These are phyloP conservation scores for Neonectria ditissima DNA, from an alignment of 2,329 filamentous ascomycete genomes.

Conservation along the genomic window DNA sequence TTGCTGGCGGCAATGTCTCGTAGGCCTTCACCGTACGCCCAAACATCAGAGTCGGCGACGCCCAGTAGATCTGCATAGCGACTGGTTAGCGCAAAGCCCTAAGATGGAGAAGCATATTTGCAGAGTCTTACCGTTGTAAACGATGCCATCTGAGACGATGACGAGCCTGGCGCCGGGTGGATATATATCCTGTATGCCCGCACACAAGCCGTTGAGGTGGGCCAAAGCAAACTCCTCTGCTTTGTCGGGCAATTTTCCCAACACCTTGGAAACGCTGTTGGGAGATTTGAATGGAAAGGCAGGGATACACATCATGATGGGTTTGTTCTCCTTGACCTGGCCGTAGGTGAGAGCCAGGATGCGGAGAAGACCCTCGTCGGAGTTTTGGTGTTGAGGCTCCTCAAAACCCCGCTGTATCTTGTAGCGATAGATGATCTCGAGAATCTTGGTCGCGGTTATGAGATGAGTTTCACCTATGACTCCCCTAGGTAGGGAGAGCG, in stretches of 20 bases:
- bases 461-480: slow-evolving; percentile 45
- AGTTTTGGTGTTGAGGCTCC: slow-evolving; percentile 35
- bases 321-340: slow-evolving; percentile 50
- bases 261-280: slow-evolving; percentile 49
- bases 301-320: slow-evolving; percentile 61
- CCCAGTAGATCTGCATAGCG: slow-evolving; percentile 59
- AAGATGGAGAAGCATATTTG: neutral
- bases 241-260: slow-evolving; percentile 64
- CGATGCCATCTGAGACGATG: slow-evolving; percentile 67
- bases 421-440: slow-evolving; percentile 55
- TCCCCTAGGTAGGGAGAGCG: slow-evolving; percentile 17
- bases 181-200: slow-evolving; percentile 60
- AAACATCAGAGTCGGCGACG: slow-evolving; percentile 62
- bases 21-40: slow-evolving; percentile 63
- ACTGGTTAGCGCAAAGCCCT: accelerated
- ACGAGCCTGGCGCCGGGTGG: slow-evolving; percentile 60
- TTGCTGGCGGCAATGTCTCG: slow-evolving; percentile 54
- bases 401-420: slow-evolving; percentile 44
- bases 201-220: slow-evolving; percentile 62
- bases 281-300: slow-evolving; percentile 73
- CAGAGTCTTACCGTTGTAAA: slow-evolving; percentile 62
- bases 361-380: slow-evolving; percentile 46
- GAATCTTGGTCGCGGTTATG: slow-evolving; percentile 49
- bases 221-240: slow-evolving; percentile 65
- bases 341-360: slow-evolving; percentile 53